Conservation (phyloP, 164 flowering plant genomes). For the Akebia trifoliata region DNA sequence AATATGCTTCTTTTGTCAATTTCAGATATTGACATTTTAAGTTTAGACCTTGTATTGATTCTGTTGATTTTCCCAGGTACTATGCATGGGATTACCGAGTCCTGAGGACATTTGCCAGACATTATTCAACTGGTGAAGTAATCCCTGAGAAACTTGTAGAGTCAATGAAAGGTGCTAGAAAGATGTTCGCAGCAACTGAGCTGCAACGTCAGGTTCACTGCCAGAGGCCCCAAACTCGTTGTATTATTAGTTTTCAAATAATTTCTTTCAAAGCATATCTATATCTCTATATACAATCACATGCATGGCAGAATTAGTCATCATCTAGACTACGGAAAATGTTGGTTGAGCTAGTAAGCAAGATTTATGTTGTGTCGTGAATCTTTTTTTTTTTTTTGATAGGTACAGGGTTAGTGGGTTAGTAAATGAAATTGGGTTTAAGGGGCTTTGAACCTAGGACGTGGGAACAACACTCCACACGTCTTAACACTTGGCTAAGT, state of each 20-base stretch:
- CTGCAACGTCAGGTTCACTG: slow-evolving; percentile 85
- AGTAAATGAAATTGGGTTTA: too few relatives aligned
- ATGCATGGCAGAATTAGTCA: too few relatives aligned
- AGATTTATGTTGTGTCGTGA: too few relatives aligned
- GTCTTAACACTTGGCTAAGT: too few relatives aligned
- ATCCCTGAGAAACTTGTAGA: slow-evolving; percentile 81
- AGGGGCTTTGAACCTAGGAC: too few relatives aligned
- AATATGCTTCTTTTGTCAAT: background rate
- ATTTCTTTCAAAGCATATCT: too few relatives aligned
- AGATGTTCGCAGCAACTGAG: slow-evolving; percentile 91
- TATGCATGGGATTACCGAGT: slow-evolving; percentile 97
- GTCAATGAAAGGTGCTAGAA: slow-evolving; percentile 76
- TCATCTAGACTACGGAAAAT: too few relatives aligned
- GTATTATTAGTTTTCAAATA: background rate
- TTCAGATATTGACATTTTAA: background rate
- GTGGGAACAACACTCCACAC: too few relatives aligned
- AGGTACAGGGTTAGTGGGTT: too few relatives aligned
- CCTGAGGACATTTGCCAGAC: slow-evolving; percentile 78
- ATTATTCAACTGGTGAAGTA: slow-evolving; percentile 82
- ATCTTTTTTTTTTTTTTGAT: too few relatives aligned
- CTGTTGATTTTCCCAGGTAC: slow-evolving; percentile 41
- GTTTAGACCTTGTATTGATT: background rate
- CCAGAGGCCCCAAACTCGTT: slow-evolving; percentile 7
- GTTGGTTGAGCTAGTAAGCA: too few relatives aligned
- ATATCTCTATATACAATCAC: too few relatives aligned